Evolutionary conservation across 345 rosid species (phyloP).

Genomic region (Eucalyptus tenuipes): DNA sequence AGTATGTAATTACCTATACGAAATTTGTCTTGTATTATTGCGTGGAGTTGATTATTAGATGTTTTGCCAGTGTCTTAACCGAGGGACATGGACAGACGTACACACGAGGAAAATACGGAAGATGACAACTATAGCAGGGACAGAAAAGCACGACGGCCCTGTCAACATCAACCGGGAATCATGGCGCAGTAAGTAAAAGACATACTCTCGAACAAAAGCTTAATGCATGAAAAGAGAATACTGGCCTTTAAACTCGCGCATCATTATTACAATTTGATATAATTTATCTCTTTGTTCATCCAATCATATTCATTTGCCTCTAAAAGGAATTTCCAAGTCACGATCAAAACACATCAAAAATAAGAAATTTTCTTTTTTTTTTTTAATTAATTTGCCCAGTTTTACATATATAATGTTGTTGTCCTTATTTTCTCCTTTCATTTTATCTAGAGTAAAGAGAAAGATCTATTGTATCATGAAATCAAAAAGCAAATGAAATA

Average conservation of each 20-base stretch:
- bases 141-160: not conserved
- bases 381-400: not conserved
- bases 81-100: not conserved
- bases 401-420: not conserved
- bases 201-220: not conserved
- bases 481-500: not conserved
- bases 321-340: not conserved
- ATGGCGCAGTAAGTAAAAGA: not conserved
- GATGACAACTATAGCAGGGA: not conserved
- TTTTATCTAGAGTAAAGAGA: rapidly evolving
- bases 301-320: not conserved
- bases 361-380: too few species aligned
- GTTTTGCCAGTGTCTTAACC: not conserved
- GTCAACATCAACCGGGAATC: not conserved
- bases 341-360: not conserved
- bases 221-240: not conserved
- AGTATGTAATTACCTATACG: rapidly evolving
- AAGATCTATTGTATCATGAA: too few species aligned
- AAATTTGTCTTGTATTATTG: not conserved
- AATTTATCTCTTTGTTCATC: too few species aligned
- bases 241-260: not conserved
- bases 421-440: too few species aligned
- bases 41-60: not conserved
- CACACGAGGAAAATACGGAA: not conserved
- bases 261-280: not conserved